Evolutionary conservation across 179 eudicot species (phyloP).

Genomic region (Kewa caespitosa): DNA sequence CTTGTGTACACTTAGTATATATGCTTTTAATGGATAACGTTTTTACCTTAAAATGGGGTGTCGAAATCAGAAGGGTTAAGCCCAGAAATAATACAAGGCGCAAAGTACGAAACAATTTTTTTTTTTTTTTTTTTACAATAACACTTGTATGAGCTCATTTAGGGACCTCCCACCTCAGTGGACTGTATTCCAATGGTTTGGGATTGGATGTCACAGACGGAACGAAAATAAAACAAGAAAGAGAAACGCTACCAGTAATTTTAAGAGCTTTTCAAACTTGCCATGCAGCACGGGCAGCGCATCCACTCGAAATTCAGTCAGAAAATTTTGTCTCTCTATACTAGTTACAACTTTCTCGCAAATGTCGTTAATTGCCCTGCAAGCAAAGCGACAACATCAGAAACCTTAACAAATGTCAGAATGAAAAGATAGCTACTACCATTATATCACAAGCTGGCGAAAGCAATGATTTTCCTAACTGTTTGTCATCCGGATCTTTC

Average conservation of each 20-base stretch:
- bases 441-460: not conserved
- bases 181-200: too few relatives aligned
- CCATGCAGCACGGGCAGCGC: constrained; percentile 73
- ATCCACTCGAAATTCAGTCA: constrained; percentile 63
- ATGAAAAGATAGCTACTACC: not conserved
- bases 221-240: constrained; percentile 5
- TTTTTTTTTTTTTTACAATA: too few relatives aligned
- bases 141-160: too few relatives aligned
- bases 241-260: constrained; percentile 54
- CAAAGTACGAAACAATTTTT: not conserved
- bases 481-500: constrained; percentile 53
- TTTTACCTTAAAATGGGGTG: too few relatives aligned
- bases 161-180: too few relatives aligned
- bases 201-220: not conserved
- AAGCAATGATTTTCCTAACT: constrained; percentile 41
- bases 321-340: constrained; percentile 51
- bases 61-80: too few relatives aligned
- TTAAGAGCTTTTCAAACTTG: constrained; percentile 83
- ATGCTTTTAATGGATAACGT: too few relatives aligned
- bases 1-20: too few relatives aligned
- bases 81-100: too few relatives aligned
- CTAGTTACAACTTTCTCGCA: constrained; percentile 57
- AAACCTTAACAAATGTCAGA: constrained; percentile 13
- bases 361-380: constrained; percentile 61
- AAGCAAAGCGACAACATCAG: constrained; percentile 20